These are phyloP conservation scores for Exophiala sp. DNA, from an alignment of 2,329 filamentous ascomycete genomes.

Conservation along the genomic window DNA sequence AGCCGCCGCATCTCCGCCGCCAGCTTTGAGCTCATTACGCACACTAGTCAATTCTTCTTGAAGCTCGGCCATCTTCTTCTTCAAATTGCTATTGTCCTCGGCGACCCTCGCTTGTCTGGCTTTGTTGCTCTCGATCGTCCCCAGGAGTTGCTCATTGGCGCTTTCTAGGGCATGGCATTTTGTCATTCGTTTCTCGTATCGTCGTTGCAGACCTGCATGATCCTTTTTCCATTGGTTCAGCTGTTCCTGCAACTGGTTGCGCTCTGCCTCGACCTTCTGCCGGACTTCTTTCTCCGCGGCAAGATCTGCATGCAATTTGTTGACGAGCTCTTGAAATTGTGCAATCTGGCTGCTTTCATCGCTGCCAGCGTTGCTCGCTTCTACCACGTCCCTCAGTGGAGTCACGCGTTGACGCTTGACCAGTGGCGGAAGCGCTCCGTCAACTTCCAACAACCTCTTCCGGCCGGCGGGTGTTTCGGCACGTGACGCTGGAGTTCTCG, in stretches of 20 bases:
- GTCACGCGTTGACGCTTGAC: slow-evolving; percentile 39
- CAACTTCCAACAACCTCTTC: slow-evolving; percentile 31
- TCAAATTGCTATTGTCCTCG: slow-evolving; percentile 38
- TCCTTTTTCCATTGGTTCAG: slow-evolving; percentile 33
- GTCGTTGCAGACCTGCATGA: slow-evolving; percentile 38
- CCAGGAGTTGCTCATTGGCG: slow-evolving; percentile 30
- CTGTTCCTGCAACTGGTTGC: slow-evolving; percentile 30
- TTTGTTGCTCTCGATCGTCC: slow-evolving; percentile 32
- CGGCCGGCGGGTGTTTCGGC: slow-evolving; percentile 28
- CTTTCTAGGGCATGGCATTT: slow-evolving; percentile 36
- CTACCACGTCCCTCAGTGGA: slow-evolving; percentile 36
- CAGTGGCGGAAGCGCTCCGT: slow-evolving; percentile 23
- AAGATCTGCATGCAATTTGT: slow-evolving; percentile 21
- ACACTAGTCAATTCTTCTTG: slow-evolving; percentile 37
- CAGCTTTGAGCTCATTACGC: slow-evolving; percentile 37
- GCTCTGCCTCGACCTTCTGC: slow-evolving; percentile 32
- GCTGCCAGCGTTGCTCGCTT: slow-evolving; percentile 7
- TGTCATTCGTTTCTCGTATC: slow-evolving; percentile 39
- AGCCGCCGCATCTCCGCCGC: slow-evolving; percentile 34
- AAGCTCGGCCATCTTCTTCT: slow-evolving; percentile 37
- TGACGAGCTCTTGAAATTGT: slow-evolving; percentile 31
- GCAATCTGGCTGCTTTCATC: slow-evolving; percentile 28
- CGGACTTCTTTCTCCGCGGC: slow-evolving; percentile 26
- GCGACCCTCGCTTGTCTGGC: slow-evolving; percentile 34
- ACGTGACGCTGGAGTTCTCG: slow-evolving; percentile 26